A percentile compares a stretch with the other conserved stretches of the same genome.
phyloP scores from a whole-genome alignment of 257 asterid genomes.

The Plantago ovata region DNA sequence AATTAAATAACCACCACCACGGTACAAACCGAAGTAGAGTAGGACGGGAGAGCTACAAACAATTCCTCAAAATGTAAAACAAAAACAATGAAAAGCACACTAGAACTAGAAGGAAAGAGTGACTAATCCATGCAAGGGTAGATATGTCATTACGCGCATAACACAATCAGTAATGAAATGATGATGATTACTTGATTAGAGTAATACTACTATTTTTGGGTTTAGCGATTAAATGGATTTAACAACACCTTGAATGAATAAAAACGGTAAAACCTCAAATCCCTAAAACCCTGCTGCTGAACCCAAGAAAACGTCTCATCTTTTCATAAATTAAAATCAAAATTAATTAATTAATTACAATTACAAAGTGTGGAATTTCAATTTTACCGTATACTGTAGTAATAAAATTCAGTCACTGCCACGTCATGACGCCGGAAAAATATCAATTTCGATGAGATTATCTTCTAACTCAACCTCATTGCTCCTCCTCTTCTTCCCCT shows the following conservation, averaged over 20 bases:
- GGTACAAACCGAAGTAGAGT: too few species aligned
- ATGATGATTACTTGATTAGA: conserved; percentile 14
- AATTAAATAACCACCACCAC: too few species aligned
- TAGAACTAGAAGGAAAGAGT: too few species aligned
- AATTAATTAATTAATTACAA: conserved; percentile 5
- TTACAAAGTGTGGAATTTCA: too few species aligned
- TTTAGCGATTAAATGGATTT: conserved; percentile 27
- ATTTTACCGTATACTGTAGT: too few species aligned
- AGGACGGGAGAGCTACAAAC: too few species aligned
- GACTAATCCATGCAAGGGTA: too few species aligned
- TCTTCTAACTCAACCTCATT: conserved; percentile 60
- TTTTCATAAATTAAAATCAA: neutral
- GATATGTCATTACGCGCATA: neutral
- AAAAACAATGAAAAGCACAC: too few species aligned
- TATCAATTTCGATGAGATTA: conserved; percentile 78
- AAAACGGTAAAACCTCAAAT: conserved; percentile 25
- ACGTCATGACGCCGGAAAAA: conserved; percentile 43
- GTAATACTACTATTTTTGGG: conserved; percentile 23
- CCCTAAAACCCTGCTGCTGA: conserved; percentile 39
- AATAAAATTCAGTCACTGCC: too few species aligned
- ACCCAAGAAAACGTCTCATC: conserved; percentile 31
- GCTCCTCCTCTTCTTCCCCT: conserved; percentile 31
- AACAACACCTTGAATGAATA: conserved; percentile 21
- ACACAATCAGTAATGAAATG: neutral
- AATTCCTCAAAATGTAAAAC: too few species aligned